These are phyloP conservation scores for Pseudogymnoascus sp. DNA, from an alignment of 2,329 filamentous ascomycete species.

Conservation along the genomic window DNA sequence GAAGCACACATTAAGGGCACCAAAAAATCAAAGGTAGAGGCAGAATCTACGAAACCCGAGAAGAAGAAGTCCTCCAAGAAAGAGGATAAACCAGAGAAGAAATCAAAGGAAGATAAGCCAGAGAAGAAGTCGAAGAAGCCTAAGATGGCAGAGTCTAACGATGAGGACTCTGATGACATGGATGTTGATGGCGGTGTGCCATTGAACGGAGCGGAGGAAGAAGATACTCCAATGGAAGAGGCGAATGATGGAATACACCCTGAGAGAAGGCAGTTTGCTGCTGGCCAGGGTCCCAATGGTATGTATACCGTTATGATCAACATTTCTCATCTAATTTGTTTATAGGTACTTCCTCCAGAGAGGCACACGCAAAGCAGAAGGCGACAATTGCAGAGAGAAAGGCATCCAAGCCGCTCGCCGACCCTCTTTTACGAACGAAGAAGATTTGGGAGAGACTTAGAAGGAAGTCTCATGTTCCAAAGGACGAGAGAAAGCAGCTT, in stretches of 20 bases:
- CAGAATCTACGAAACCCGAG: constrained; percentile 26
- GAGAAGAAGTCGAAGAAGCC: constrained; percentile 11
- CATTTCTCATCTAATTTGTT: constrained; percentile 12
- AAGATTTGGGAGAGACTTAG: constrained; percentile 95
- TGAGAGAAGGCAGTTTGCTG: constrained; percentile 27
- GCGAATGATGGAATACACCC: constrained; percentile 29
- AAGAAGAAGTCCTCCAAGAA: constrained; percentile 29
- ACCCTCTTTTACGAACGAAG: constrained; percentile 81
- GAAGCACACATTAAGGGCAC: constrained; percentile 34
- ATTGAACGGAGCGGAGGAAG: constrained; percentile 14
- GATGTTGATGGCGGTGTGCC: constrained; percentile 30
- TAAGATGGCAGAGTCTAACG: constrained; percentile 29
- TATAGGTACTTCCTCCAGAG: constrained; percentile 60
- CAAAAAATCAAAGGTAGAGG: constrained; percentile 44
- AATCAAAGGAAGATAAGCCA: constrained; percentile 9
- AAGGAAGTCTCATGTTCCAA: constrained; percentile 85
- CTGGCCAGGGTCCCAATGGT: constrained; percentile 17
- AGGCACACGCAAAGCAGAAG: constrained; percentile 91
- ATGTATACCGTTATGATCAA: constrained; percentile 13
- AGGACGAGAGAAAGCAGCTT: constrained; percentile 78
- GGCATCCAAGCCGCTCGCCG: constrained; percentile 85
- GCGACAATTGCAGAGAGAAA: constrained; percentile 81
- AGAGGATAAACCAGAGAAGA: constrained; percentile 29
- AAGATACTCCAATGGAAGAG: constrained; percentile 25
- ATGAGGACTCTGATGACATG: constrained; percentile 33